Base-by-base conservation (phyloP, 1,284 basidiomycete genomes). In the Sanguinoderma infundibulare region DNA sequence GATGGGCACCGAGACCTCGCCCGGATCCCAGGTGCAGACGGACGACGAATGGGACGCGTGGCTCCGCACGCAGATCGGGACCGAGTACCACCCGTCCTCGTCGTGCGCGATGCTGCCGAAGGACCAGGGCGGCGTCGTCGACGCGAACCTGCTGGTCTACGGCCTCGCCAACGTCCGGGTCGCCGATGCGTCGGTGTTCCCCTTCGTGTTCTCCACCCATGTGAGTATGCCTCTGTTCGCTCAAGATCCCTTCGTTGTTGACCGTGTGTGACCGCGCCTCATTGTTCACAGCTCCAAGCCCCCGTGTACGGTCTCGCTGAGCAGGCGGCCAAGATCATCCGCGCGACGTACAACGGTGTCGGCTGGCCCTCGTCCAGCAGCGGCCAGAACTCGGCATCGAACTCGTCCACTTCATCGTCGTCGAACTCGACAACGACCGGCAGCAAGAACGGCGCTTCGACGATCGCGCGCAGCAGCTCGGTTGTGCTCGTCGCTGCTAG, bases 281-380 rank as follows among this genome's bases (percentile, higher is more conserved):
- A 15, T 34, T 50, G 24, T 56, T 62, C 67, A 12, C 72, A 87
- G 78, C 73, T 83, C 63, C 76, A 82, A 74, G 81, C 84, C 17
- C 79, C 86, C 4, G 82, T 84, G 2, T 94, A 90, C 70, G 91
- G 87, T 30, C 77, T 91, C 50, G 89, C 88, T 5, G 89, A 92
- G 74, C 85, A 85, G 72, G 89, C 83, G 0, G 81, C 87, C 5
- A 81, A 82, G 49, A 78, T 91, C 58, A 86, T 92, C 72, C 82
- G 83, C 14, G 72, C 75, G 22, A 71, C 75, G 47, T 79, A 79
- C 70, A 79, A 80, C 62, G 75, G 73, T 40, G 70, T 72, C 22
- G 61, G 70, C 28, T 67, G 67, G 39, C 69, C 73, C n/a, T n/a
- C n/a, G 40, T 63, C 64, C 5, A 66, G 66, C 20, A 60, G 55